These are phyloP conservation scores for Chrysopogon serrulatus DNA, from an alignment of 176 grass and related monocot genomes.

Conservation along the genomic window DNA sequence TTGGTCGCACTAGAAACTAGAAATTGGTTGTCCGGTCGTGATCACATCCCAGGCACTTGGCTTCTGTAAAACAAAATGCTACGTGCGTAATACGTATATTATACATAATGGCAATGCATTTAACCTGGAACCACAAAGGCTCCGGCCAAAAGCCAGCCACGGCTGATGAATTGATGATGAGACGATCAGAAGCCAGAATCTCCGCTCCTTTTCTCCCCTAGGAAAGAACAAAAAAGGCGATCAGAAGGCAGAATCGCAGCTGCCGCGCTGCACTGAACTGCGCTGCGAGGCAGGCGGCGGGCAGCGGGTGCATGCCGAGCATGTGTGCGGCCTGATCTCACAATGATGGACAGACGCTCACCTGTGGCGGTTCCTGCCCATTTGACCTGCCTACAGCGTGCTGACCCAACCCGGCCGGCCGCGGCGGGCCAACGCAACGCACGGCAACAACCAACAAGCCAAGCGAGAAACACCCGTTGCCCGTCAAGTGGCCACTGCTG, in stretches of 20 bases:
- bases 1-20: background rate
- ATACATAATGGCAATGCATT: background rate
- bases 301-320: background rate
- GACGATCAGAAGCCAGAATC: background rate
- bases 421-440: background rate
- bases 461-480: background rate
- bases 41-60: background rate
- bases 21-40: background rate
- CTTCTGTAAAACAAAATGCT: background rate
- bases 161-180: background rate
- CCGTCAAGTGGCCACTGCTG: background rate
- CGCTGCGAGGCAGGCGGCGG: background rate
- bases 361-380: background rate
- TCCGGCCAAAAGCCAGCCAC: background rate
- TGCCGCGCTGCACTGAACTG: background rate
- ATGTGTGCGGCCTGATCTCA: background rate
- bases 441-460: background rate
- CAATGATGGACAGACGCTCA: background rate
- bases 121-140: background rate
- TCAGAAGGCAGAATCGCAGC: background rate
- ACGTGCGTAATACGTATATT: background rate
- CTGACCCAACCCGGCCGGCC: background rate
- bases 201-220: too few species aligned
- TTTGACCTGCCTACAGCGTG: conserved; percentile 41
- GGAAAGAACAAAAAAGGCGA: background rate